A percentile compares a stretch with the other conserved stretches of the same genome.
Evolutionary conservation across 257 asterid genomes (phyloP).

Genomic region (Penstemon davidsonii): DNA sequence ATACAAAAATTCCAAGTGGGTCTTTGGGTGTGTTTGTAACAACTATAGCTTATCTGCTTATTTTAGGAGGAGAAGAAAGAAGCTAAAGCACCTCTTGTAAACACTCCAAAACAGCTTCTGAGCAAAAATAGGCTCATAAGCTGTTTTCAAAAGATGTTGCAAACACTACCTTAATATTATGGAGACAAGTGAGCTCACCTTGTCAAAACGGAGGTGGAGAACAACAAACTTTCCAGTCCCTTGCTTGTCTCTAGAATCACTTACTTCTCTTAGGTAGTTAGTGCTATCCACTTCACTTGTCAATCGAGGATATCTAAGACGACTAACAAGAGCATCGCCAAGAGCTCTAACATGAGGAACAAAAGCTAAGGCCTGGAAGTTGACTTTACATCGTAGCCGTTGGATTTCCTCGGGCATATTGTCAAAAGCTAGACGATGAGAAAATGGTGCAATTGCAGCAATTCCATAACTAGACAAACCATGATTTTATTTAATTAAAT

Average conservation of each 20-base stretch:
- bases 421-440: constrained; percentile 91
- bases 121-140: too few species aligned
- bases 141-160: too few species aligned
- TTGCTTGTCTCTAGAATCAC: constrained; percentile 36
- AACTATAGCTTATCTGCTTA: too few species aligned
- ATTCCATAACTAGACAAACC: constrained; percentile 72
- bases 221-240: constrained; percentile 77
- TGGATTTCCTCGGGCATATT: constrained; percentile 92
- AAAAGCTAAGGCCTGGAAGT: constrained; percentile 81
- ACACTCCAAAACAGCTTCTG: too few species aligned
- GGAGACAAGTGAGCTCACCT: constrained; percentile 46
- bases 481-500: constrained; percentile 1
- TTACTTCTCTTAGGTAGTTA: constrained; percentile 49
- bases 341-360: constrained; percentile 88
- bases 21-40: too few species aligned
- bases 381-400: constrained; percentile 92
- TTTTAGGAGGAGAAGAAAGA: too few species aligned
- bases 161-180: not conserved
- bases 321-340: constrained; percentile 82
- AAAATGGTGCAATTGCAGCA: constrained; percentile 94
- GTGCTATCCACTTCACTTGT: constrained; percentile 39
- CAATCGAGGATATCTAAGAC: constrained; percentile 58
- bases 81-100: too few species aligned
- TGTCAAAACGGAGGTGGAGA: constrained; percentile 96
- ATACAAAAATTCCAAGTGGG: not conserved